A percentile compares a stretch with the other conserved stretches of the same genome.
phyloP scores from a whole-genome alignment of 495 filamentous ascomycete species.

The Neurospora sp. region DNA sequence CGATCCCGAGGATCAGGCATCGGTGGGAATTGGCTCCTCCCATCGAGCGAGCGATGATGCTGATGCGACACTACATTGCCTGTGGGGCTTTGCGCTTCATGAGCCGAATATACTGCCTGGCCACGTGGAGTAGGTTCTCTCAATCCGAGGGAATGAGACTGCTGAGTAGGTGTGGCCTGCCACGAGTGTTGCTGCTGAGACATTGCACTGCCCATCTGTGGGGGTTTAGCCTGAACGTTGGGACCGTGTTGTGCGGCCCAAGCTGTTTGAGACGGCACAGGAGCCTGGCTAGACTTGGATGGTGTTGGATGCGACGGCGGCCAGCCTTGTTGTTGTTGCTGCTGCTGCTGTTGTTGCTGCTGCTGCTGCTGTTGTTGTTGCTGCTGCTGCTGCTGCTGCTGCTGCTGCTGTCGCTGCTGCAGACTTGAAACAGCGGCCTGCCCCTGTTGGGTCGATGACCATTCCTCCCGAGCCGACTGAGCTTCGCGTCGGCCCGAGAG shows the following conservation, averaged over 20 bases:
- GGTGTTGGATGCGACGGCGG: constrained; percentile 27
- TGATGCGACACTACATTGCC: constrained; percentile 15
- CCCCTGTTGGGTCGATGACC: constrained; percentile 7
- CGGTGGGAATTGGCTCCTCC: constrained; percentile 12
- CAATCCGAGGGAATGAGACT: constrained; percentile 23
- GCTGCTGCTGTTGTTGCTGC: constrained; percentile 11
- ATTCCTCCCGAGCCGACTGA: constrained; percentile 9
- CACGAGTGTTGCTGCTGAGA: constrained; percentile 21
- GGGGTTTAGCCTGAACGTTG: constrained; percentile 25
- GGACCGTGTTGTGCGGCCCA: constrained; percentile 35
- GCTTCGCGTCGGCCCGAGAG: constrained; percentile 10
- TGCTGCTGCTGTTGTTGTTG: constrained; percentile 12
- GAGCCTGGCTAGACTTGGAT: constrained; percentile 29
- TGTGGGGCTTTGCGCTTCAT: constrained; percentile 19
- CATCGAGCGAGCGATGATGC: constrained; percentile 14
- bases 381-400: constrained; percentile 11
- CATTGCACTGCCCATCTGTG: constrained; percentile 23
- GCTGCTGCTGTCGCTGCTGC: constrained; percentile 15
- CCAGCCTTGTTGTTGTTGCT: constrained; percentile 14
- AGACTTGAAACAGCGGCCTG: constrained; percentile 4
- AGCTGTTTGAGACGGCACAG: constrained; percentile 25
- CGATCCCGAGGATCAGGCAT: constrained; percentile 6
- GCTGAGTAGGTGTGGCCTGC: constrained; percentile 8
- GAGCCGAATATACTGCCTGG: constrained; percentile 17
- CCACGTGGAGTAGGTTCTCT: constrained; percentile 28